phyloP scores from a whole-genome alignment of 495 filamentous ascomycete species.

The Xylaria nigripes region DNA sequence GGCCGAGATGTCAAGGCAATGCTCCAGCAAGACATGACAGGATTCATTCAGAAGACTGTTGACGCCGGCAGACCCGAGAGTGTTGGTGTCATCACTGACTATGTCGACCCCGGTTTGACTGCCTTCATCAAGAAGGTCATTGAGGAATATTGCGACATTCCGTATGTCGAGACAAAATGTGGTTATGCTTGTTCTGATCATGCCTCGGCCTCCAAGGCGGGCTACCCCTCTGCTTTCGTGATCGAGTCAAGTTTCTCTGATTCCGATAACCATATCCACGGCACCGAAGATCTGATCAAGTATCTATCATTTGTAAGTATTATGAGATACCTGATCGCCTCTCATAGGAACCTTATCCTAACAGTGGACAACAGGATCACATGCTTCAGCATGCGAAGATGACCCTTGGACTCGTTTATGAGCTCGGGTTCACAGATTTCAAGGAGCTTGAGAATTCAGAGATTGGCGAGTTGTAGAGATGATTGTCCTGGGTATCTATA shows the following conservation, averaged over 20 bases:
- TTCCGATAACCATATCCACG: constrained; percentile 83
- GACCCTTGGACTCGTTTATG: constrained; percentile 82
- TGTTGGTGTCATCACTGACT: constrained; percentile 92
- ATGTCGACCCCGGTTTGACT: constrained; percentile 72
- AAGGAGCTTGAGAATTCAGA: constrained; percentile 28
- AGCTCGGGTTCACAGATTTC: constrained; percentile 66
- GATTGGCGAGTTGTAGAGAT: constrained; percentile 23
- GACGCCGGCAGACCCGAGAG: constrained; percentile 76
- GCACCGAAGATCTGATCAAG: constrained; percentile 78
- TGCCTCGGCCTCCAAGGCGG: constrained; percentile 89
- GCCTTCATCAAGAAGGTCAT: constrained; percentile 88
- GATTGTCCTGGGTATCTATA: not conserved
- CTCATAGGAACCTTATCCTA: not conserved
- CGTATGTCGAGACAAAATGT: constrained; percentile 85
- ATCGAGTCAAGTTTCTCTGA: constrained; percentile 86
- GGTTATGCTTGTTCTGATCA: constrained; percentile 98
- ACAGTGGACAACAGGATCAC: constrained; percentile 48
- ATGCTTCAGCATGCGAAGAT: constrained; percentile 96
- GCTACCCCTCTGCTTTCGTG: constrained; percentile 91
- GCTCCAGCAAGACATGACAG: constrained; percentile 99
- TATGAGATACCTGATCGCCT: not conserved
- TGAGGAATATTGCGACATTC: constrained; percentile 81
- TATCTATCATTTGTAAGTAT: constrained; percentile 64
- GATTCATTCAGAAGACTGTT: constrained; percentile 74
- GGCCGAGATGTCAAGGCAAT: constrained; percentile 83